Percentiles rank a stretch among this genome's conserved stretches.
Evolutionary conservation across 2,329 filamentous ascomycete genomes (phyloP).

Genomic region (Bimuria novae-zelandiae): DNA sequence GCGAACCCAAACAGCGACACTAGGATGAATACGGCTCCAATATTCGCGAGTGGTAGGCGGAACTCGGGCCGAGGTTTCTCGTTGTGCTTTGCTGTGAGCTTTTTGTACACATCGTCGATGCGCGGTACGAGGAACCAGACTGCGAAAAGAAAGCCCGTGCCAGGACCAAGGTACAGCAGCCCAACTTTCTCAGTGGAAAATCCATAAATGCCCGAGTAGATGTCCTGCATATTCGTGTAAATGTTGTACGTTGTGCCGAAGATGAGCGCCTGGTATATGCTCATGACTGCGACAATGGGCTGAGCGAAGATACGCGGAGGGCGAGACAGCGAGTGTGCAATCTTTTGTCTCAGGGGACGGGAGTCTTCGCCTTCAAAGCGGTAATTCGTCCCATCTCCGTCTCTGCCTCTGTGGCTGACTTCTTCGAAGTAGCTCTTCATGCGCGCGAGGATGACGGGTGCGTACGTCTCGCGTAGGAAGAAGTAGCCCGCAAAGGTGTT

Average conservation of each 20-base stretch:
- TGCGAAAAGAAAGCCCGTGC: conserved; percentile 50
- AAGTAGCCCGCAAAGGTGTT: conserved; percentile 51
- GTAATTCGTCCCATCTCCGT: conserved; percentile 40
- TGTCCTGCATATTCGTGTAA: conserved; percentile 55
- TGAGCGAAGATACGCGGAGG: conserved; percentile 51
- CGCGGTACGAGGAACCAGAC: conserved; percentile 53
- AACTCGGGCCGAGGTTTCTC: conserved; percentile 50
- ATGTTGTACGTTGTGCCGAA: conserved; percentile 55
- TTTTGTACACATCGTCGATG: conserved; percentile 56
- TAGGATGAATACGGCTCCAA: conserved; percentile 51
- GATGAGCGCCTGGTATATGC: conserved; percentile 52
- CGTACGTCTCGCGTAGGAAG: conserved; percentile 52
- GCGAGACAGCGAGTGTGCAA: conserved; percentile 45
- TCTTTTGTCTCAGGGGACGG: conserved; percentile 43
- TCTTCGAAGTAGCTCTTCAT: conserved; percentile 44
- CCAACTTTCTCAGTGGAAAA: conserved; percentile 54
- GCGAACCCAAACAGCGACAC: conserved; percentile 49
- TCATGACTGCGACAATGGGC: conserved; percentile 54
- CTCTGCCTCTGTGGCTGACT: conserved; percentile 17
- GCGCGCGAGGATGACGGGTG: conserved; percentile 46
- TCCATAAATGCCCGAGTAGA: conserved; percentile 50
- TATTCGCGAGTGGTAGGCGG: conserved; percentile 52
- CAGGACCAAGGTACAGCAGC: conserved; percentile 52
- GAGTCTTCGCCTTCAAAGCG: conserved; percentile 50
- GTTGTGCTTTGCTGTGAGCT: conserved; percentile 47